Conservation (phyloP, 2,329 filamentous ascomycete species). For the Neofusicoccum umdonicola region DNA sequence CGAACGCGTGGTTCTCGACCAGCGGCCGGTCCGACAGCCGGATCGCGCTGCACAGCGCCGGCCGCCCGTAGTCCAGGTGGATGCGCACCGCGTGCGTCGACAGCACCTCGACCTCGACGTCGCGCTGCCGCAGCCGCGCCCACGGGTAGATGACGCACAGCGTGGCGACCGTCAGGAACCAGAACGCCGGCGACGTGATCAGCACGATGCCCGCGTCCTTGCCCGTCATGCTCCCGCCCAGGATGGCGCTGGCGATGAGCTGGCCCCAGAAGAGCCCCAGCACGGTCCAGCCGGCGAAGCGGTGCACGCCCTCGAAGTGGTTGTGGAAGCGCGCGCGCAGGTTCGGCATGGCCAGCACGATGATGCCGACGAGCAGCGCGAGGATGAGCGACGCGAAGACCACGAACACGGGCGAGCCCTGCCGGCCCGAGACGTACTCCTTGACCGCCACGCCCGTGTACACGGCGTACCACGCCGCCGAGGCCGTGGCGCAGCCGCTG, state of each 20-base stretch:
- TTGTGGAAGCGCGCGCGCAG: constrained; percentile 30
- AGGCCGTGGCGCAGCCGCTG: constrained; percentile 31
- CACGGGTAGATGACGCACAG: constrained; percentile 69
- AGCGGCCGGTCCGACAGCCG: constrained; percentile 23
- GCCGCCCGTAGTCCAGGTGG: constrained; percentile 38
- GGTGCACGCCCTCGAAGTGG: constrained; percentile 34
- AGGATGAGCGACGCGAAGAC: constrained; percentile 25
- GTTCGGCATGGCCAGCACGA: constrained; percentile 26
- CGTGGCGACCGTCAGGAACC: constrained; percentile 67
- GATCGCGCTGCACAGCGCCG: constrained; percentile 7
- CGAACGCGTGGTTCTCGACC: constrained; percentile 38
- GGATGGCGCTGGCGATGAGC: constrained; percentile 2
- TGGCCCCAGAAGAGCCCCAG: constrained; percentile 34
- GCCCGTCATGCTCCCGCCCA: not conserved
- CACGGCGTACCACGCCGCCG: constrained; percentile 43
- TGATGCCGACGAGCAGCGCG: constrained; percentile 24
- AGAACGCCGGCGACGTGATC: constrained; percentile 56
- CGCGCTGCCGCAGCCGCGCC: constrained; percentile 66
- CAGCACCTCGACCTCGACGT: constrained; percentile 64
- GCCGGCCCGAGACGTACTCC: constrained; percentile 23
- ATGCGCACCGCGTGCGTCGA: constrained; percentile 71
- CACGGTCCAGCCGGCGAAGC: constrained; percentile 34
- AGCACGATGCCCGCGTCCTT: constrained; percentile 38
- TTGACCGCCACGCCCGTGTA: constrained; percentile 35
- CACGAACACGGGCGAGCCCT: constrained; percentile 20